Conservation (phyloP, 306 rosid genomes). For the Alnus glutinosa region DNA sequence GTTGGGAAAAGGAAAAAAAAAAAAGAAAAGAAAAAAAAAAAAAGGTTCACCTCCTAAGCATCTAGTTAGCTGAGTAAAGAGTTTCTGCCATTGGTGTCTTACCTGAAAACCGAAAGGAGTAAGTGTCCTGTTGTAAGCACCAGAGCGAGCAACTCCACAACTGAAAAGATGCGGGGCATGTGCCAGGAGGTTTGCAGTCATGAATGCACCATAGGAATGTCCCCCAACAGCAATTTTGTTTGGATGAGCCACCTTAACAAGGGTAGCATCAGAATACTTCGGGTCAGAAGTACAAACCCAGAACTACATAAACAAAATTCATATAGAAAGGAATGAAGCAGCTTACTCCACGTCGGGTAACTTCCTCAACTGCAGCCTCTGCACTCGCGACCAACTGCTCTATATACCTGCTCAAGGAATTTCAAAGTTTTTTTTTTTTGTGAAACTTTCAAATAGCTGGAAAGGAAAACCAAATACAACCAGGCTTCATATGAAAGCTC, state of each 20-base stretch:
- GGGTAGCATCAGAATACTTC: conserved; percentile 23
- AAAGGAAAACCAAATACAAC: conserved; percentile 27
- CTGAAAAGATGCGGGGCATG: conserved; percentile 98
- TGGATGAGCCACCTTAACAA: conserved; percentile 85
- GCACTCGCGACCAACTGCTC: conserved; percentile 96
- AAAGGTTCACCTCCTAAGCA: not conserved
- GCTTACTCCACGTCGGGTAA: conserved; percentile 83
- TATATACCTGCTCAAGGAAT: conserved; percentile 60
- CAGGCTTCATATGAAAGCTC: conserved; percentile 22
- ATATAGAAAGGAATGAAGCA: conserved; percentile 20
- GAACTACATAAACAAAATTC: conserved; percentile 4
- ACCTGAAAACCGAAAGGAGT: conserved; percentile 99
- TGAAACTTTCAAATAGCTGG: conserved; percentile 9
- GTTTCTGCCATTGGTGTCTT: conserved; percentile 1
- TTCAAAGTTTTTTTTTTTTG: conserved; percentile 7
- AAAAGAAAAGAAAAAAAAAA: not conserved
- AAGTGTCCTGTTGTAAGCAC: conserved; percentile 97
- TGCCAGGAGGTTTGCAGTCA: conserved; percentile 98
- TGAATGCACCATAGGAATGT: conserved; percentile 98
- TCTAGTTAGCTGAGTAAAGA: not conserved
- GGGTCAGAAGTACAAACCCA: conserved; percentile 17
- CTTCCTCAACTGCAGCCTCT: conserved; percentile 97
- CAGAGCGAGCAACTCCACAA: conserved; percentile 99
- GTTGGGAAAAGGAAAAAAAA: conserved; percentile 15
- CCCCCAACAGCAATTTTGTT: conserved; percentile 94